Evolutionary conservation across 2,329 filamentous ascomycete species (phyloP).

Genomic region (Verticillium klebahnii): DNA sequence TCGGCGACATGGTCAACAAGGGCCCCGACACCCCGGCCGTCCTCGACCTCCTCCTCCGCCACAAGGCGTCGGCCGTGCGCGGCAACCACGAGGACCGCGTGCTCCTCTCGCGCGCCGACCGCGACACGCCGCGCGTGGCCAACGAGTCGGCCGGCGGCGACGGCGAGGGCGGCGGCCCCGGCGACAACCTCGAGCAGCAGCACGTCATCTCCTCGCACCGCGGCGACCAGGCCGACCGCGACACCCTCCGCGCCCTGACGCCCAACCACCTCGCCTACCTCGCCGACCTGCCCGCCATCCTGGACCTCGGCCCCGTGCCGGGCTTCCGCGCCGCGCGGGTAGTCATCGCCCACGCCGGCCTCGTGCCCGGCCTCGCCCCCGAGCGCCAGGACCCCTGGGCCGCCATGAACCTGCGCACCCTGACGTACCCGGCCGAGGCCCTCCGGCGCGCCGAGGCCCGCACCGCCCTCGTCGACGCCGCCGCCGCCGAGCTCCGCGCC

Average conservation of each 20-base stretch:
- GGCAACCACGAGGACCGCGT: conserved; percentile 92
- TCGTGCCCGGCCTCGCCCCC: conserved; percentile 71
- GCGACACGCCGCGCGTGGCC: conserved; percentile 10
- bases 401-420: conserved; percentile 88
- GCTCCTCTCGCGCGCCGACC: conserved; percentile 53
- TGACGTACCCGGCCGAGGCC: conserved; percentile 49
- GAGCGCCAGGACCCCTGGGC: conserved; percentile 70
- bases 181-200: conserved; percentile 11
- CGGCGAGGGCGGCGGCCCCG: conserved; percentile 16
- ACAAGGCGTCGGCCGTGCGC: conserved; percentile 76
- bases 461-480: conserved; percentile 11
- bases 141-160: conserved; percentile 18
- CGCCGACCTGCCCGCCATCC: conserved; percentile 68
- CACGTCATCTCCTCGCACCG: conserved; percentile 19
- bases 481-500: conserved; percentile 6
- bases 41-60: conserved; percentile 66
- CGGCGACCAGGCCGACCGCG: conserved; percentile 38
- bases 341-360: conserved; percentile 77
- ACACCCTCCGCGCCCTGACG: conserved; percentile 49
- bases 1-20: conserved; percentile 79
- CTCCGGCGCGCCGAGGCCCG: conserved; percentile 31
- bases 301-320: conserved; percentile 62
- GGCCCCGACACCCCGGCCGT: conserved; percentile 80
- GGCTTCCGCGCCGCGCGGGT: conserved; percentile 49
- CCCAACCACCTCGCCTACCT: conserved; percentile 65